Percentiles rank a stretch among this genome's conserved stretches.
phyloP scores from a whole-genome alignment of 139 green algal genomes.

The Spirogloea muscicola region DNA sequence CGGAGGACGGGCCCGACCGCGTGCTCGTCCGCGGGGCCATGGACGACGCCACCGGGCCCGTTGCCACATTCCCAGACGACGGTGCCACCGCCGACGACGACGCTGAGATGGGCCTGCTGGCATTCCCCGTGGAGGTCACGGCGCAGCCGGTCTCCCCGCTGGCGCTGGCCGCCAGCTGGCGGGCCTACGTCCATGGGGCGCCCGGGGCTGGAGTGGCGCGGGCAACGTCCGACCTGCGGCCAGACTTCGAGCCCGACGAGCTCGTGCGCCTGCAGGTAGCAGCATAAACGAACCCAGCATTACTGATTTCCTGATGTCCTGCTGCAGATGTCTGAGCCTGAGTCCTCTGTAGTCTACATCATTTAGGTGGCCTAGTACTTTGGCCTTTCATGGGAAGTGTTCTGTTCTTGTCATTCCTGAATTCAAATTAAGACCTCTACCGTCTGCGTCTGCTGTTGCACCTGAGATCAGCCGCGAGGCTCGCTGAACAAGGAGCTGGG shows the following conservation, averaged over 20 bases:
- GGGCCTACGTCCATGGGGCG: neutral
- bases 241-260: neutral
- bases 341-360: too few species aligned
- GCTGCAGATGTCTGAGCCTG: neutral
- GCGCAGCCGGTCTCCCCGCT: slow-evolving; percentile 16
- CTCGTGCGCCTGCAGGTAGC: neutral
- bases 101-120: neutral
- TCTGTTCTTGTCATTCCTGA: too few species aligned
- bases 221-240: neutral
- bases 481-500: neutral
- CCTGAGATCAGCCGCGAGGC: neutral
- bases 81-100: neutral
- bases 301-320: neutral
- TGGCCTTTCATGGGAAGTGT: too few species aligned
- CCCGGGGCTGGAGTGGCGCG: neutral
- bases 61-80: neutral
- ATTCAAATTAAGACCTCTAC: too few species aligned
- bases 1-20: slow-evolving; percentile 5
- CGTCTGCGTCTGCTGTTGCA: neutral
- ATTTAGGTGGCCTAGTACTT: too few species aligned
- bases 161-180: slow-evolving; percentile 18
- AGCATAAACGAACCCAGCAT: neutral
- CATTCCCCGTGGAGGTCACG: slow-evolving; percentile 16
- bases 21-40: neutral
- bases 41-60: neutral